phyloP scores from a whole-genome alignment of 2,329 filamentous ascomycete genomes.

The Gremmenia infestans region DNA sequence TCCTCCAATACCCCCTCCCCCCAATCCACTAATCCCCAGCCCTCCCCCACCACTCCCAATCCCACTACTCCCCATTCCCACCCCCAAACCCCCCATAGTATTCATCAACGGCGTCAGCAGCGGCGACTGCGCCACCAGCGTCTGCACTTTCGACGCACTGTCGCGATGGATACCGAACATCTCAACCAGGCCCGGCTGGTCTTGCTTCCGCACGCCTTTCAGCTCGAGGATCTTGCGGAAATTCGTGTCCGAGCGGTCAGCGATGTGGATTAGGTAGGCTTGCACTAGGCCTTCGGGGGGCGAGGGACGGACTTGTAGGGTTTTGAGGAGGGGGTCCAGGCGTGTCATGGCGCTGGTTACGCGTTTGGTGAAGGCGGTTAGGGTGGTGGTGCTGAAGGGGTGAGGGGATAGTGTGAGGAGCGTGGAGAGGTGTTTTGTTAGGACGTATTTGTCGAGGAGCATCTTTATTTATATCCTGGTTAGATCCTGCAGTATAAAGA shows the following conservation, averaged over 20 bases:
- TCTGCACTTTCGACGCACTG: conserved; percentile 56
- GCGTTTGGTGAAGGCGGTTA: conserved; percentile 72
- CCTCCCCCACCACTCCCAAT: conserved; percentile 31
- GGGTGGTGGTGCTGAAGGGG: conserved; percentile 23
- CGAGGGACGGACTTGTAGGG: conserved; percentile 85
- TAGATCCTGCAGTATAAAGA: neutral
- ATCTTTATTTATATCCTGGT: conserved; percentile 51
- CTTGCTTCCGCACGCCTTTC: conserved; percentile 82
- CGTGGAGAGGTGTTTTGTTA: conserved; percentile 73
- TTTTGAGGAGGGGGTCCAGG: conserved; percentile 91
- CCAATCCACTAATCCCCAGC: conserved; percentile 40
- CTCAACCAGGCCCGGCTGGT: conserved; percentile 79
- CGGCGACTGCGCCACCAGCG: conserved; percentile 65
- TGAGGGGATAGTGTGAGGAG: conserved; percentile 55
- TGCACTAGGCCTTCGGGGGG: conserved; percentile 93
- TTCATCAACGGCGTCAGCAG: conserved; percentile 64
- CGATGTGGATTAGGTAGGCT: conserved; percentile 96
- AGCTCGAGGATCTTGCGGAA: conserved; percentile 95
- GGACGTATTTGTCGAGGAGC: conserved; percentile 88
- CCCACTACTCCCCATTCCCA: conserved; percentile 7
- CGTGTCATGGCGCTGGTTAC: conserved; percentile 79
- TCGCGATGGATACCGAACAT: conserved; percentile 79
- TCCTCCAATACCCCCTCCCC: conserved; percentile 32
- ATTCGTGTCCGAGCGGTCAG: conserved; percentile 86
- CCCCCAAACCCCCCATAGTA: conserved; percentile 38